Conservation (phyloP, 805 yeast species). For the Lipomyces oligophaga region DNA sequence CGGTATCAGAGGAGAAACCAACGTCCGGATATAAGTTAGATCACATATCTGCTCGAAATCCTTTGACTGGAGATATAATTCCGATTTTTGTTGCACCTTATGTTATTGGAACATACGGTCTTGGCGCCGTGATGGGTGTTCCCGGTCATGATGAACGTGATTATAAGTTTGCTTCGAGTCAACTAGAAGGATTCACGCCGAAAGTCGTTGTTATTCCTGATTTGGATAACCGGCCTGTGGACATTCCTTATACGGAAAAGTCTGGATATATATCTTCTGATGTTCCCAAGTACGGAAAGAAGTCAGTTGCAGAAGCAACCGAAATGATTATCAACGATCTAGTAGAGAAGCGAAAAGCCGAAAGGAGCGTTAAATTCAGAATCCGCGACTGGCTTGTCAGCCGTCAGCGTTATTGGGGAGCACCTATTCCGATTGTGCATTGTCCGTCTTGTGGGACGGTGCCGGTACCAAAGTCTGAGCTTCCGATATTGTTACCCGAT, state of each 20-base stretch:
- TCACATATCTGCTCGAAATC: constrained; percentile 48
- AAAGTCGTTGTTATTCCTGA: constrained; percentile 48
- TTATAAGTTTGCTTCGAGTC: constrained; percentile 68
- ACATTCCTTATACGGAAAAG: constrained; percentile 40
- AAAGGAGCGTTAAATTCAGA: constrained; percentile 50
- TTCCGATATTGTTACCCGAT: constrained; percentile 79
- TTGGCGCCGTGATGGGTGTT: constrained; percentile 97
- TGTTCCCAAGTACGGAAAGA: constrained; percentile 51
- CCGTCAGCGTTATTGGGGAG: constrained; percentile 97
- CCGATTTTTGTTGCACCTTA: constrained; percentile 91
- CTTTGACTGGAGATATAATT: constrained; percentile 48
- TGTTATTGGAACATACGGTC: constrained; percentile 77
- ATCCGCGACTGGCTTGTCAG: constrained; percentile 92
- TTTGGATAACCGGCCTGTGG: constrained; percentile 14
- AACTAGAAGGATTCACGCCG: constrained; percentile 47
- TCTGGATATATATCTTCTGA: constrained; percentile 49
- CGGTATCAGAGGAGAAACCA: constrained; percentile 43
- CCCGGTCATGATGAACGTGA: constrained; percentile 93
- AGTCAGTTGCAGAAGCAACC: constrained; percentile 51
- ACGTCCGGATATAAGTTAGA: constrained; percentile 58
- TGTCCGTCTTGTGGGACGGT: constrained; percentile 84
- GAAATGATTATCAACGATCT: constrained; percentile 45
- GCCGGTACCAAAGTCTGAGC: constrained; percentile 81
- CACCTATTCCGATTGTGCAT: constrained; percentile 93
- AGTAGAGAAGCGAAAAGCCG: constrained; percentile 44